Conservation (phyloP, 2,329 filamentous ascomycete genomes). For the Arthrobotrys entomopaga region DNA sequence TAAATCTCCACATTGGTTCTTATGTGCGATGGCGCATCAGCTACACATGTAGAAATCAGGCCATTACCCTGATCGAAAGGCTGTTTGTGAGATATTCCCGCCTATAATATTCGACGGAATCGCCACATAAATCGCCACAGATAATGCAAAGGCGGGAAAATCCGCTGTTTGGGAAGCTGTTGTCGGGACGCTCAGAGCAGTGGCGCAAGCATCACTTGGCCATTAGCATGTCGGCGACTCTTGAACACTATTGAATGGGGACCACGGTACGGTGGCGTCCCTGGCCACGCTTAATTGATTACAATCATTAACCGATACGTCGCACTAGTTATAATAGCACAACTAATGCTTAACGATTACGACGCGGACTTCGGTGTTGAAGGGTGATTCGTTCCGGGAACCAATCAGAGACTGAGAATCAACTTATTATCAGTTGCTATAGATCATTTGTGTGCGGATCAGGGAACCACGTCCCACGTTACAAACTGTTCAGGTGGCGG, state of each 20-base stretch:
- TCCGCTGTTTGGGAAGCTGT: slow-evolving; percentile 19
- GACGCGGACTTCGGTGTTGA: neutral
- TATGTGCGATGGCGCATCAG: slow-evolving; percentile 26
- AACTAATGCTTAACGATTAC: too few species aligned
- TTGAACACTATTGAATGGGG: too few species aligned
- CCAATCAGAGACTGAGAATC: slow-evolving; percentile 29
- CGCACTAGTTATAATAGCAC: neutral
- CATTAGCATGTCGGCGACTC: slow-evolving; percentile 32
- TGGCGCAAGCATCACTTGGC: slow-evolving; percentile 42
- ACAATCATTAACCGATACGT: too few species aligned
- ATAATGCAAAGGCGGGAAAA: slow-evolving; percentile 20
- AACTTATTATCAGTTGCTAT: slow-evolving; percentile 9
- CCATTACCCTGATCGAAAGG: neutral
- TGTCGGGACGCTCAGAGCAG: slow-evolving; percentile 19
- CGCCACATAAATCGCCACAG: too few species aligned
- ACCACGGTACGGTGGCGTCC: too few species aligned
- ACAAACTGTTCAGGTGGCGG: slow-evolving; percentile 1
- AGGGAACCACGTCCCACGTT: slow-evolving; percentile 7
- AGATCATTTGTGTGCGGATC: neutral
- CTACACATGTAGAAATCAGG: slow-evolving; percentile 12
- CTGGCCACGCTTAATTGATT: too few species aligned
- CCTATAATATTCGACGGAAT: too few species aligned
- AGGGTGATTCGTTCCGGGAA: slow-evolving; percentile 1
- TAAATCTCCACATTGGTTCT: slow-evolving; percentile 47
- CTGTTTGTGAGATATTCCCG: too few species aligned